phyloP scores from a whole-genome alignment of 2,329 filamentous ascomycete species.

The Penicillium palitans region DNA sequence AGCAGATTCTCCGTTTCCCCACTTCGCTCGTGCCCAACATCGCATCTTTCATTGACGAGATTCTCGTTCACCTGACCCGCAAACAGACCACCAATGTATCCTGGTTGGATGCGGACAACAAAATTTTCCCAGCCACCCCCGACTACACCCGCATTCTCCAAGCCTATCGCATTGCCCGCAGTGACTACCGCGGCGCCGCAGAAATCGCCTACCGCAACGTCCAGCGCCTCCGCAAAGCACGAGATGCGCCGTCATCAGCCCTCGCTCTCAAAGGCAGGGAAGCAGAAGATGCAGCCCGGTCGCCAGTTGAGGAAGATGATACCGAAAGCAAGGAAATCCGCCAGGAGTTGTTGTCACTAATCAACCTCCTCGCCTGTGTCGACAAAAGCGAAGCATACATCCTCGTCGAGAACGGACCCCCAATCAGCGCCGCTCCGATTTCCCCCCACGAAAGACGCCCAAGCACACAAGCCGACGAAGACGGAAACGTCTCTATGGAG shows the following conservation, averaged over 20 bases:
- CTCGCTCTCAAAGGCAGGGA: conserved; percentile 41
- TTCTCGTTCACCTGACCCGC: conserved; percentile 70
- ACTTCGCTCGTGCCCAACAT: conserved; percentile 66
- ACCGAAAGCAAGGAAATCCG: conserved; percentile 55
- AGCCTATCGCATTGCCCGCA: conserved; percentile 79
- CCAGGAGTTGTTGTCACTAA: conserved; percentile 81
- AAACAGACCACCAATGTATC: conserved; percentile 63
- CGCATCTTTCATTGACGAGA: conserved; percentile 74
- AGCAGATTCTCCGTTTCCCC: conserved; percentile 69
- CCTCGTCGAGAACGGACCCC: conserved; percentile 50
- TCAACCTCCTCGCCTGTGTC: conserved; percentile 89
- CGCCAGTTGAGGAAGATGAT: conserved; percentile 41
- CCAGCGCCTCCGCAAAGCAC: conserved; percentile 49
- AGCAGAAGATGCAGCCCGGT: conserved; percentile 27
- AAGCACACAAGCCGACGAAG: conserved; percentile 46
- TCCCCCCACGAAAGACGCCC: conserved; percentile 47
- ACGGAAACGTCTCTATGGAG: conserved; percentile 43
- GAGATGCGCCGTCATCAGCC: conserved; percentile 35
- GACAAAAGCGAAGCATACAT: conserved; percentile 77
- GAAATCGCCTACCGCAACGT: conserved; percentile 58
- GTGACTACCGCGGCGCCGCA: conserved; percentile 79
- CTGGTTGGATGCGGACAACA: conserved; percentile 39
- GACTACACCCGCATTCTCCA: conserved; percentile 90
- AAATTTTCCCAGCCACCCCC: conserved; percentile 45
- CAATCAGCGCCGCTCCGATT: neutral